Base-by-base conservation (phyloP, 2,329 filamentous ascomycete genomes). In the Colletotrichum somersetense region DNA sequence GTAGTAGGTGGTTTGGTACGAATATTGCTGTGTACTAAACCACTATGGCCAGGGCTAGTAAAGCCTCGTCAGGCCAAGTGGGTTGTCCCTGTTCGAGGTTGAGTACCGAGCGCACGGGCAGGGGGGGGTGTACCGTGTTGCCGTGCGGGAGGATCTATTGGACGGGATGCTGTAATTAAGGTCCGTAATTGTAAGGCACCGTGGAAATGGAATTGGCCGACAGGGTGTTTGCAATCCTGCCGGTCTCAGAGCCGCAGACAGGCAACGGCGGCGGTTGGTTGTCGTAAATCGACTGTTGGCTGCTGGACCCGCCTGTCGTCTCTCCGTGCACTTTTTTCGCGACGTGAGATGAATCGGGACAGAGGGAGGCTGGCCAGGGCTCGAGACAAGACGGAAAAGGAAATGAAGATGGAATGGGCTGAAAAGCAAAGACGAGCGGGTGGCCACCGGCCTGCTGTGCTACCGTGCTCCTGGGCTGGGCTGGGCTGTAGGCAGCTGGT, bases 1-100 rank as follows among this genome's bases (percentile, higher is more conserved):
- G 30, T 30, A 30, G 30, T 30, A 30, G 26, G 26, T 26, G 26
- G 30, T 30, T 30, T 30, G 30, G 2, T 30, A 30, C 30, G 30
- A 30, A 4, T 40, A 40, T 8, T 40, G 12, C 12, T 40, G 3
- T 4, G 38, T 14, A 40, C 38, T 30, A 30, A 4, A 33, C 59
- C 64, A 58, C 35, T 53, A 59, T 46, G 44, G 69, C 69, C 66
- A 62, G 65, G 69, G 72, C 62, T 65, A 66, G 65, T 56, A 35
- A 65, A 56, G 59, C 64, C 59, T 74, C 64, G 42, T 61, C 71
- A 74, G 67, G 64, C 73, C 73, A 74, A 63, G 65, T 71, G 67
- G 71, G 71, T 46, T 64, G 64, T 71, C 63, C 62, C 62, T 65
- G 73, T 74, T 74, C 71, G 73, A 74, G 62, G 67, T 74, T 72